These are phyloP conservation scores for Irpex sp. DNA, from an alignment of 1,284 basidiomycete genomes.

Conservation along the genomic window DNA sequence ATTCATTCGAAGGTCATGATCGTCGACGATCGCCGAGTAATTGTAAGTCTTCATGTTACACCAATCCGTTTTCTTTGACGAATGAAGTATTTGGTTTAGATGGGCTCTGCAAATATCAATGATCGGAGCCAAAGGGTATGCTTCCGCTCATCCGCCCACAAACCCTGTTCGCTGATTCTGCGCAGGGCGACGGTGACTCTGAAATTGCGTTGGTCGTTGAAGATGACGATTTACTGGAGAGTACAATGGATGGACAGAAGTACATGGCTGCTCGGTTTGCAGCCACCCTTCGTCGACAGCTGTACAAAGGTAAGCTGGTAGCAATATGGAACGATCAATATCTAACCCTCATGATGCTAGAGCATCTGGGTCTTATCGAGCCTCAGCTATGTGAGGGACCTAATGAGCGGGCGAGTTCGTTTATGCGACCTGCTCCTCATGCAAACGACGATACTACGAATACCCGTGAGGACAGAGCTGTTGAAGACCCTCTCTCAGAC, in stretches of 20 bases:
- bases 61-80: not conserved
- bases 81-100: conserved; percentile 36
- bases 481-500: conserved; percentile 79
- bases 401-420: conserved; percentile 45
- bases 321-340: not conserved
- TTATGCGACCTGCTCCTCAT: conserved; percentile 78
- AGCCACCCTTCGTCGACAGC: conserved; percentile 69
- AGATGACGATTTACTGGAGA: conserved; percentile 76
- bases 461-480: conserved; percentile 55
- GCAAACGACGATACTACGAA: conserved; percentile 67
- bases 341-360: conserved; percentile 35
- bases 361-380: conserved; percentile 81
- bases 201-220: conserved; percentile 92
- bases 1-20: conserved; percentile 90
- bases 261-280: conserved; percentile 75
- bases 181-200: conserved; percentile 84
- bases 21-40: conserved; percentile 85
- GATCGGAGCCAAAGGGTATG: conserved; percentile 75
- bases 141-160: not conserved
- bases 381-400: conserved; percentile 48
- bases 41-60: conserved; percentile 46
- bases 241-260: conserved; percentile 75
- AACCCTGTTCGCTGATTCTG: not conserved
- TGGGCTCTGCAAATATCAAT: conserved; percentile 89
- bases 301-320: conserved; percentile 58